A percentile compares a stretch with the other conserved stretches of the same genome.
Evolutionary conservation across 495 filamentous ascomycete genomes (phyloP).

Genomic region (Xylaria flabelliformis): DNA sequence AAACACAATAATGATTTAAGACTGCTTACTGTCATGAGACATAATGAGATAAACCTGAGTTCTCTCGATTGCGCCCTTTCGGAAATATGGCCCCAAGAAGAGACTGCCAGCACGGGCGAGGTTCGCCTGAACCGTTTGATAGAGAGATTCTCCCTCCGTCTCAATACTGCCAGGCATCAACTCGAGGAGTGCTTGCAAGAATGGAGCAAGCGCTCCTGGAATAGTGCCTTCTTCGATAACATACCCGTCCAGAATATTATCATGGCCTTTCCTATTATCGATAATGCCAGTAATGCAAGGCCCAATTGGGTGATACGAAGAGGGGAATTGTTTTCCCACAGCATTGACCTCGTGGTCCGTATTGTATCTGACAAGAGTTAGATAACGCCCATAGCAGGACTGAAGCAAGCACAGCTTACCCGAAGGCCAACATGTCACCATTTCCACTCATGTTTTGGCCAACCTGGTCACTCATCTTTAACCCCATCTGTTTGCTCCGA

Average conservation of each 20-base stretch:
- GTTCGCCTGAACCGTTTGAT: conserved; percentile 51
- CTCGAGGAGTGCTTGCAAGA: conserved; percentile 65
- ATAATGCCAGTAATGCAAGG: conserved; percentile 71
- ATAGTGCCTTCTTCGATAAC: conserved; percentile 71
- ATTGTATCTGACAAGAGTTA: conserved; percentile 58
- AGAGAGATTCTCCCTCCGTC: conserved; percentile 46
- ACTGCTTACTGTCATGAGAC: conserved; percentile 65
- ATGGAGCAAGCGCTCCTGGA: conserved; percentile 59
- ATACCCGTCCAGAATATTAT: conserved; percentile 65
- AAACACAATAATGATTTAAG: neutral
- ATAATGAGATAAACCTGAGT: conserved; percentile 75
- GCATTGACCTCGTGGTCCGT: conserved; percentile 61
- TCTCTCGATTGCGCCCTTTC: conserved; percentile 59
- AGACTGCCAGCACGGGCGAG: conserved; percentile 57
- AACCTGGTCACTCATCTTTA: conserved; percentile 62
- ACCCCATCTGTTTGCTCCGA: conserved; percentile 64
- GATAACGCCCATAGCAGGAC: conserved; percentile 3
- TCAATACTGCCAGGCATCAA: conserved; percentile 58
- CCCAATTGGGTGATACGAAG: conserved; percentile 61
- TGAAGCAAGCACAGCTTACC: conserved; percentile 42
- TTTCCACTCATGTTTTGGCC: conserved; percentile 72
- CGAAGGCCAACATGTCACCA: conserved; percentile 70
- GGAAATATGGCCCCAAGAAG: conserved; percentile 63
- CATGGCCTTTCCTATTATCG: conserved; percentile 60
- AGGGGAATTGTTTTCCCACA: conserved; percentile 57